Evolutionary conservation across 495 filamentous ascomycete genomes (phyloP), one percentile per base, ranked within the genome.

Genomic region (Arthonia radiata): DNA sequence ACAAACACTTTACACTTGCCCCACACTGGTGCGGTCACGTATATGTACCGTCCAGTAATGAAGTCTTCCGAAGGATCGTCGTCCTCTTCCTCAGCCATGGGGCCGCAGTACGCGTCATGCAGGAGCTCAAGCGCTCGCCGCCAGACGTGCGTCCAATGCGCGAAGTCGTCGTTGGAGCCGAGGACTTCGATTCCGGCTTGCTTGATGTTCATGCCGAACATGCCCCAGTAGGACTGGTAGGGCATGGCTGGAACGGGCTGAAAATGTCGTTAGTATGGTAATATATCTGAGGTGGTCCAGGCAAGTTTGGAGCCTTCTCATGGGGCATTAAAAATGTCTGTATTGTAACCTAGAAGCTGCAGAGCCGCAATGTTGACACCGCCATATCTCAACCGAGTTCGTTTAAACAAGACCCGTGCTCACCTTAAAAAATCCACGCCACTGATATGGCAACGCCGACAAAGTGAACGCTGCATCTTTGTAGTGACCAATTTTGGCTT

Each of bases 121-220:
- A 42, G 32, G 12, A 52, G 32, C 33, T 52, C 48, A 7, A 52
- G 37, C 4, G 38, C 38, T 13, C 48, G 44, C 15, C 48, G 38
- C 42, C 44, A 46, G 26, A 52, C 39, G 27, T 52, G 48, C 1
- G 46, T 41, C 37, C 40, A 48, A 13, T 46, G 38, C 9, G 45
- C 44, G 25, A 47, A 47, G 8, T 35, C 40, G 10, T 28, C 29
- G 27, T 48, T 31, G 29, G 48, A 41, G 29, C 48, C 48, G 26
- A 35, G 29, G 4, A 46, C 38, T 18, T 37, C 32, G 23, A 47
- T 47, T 24, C 46, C 47, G 13, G 46, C 32, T 31, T 47, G 46
- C 23, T 44, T 46, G 32, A 49, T 50, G 32, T 52, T 48, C 47
- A 50, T 50, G 3, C 43, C 41, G n/a, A n/a, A n/a, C n/a, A 50